Conservation (phyloP, 345 rosid genomes). For the Citrus unshiu region DNA sequence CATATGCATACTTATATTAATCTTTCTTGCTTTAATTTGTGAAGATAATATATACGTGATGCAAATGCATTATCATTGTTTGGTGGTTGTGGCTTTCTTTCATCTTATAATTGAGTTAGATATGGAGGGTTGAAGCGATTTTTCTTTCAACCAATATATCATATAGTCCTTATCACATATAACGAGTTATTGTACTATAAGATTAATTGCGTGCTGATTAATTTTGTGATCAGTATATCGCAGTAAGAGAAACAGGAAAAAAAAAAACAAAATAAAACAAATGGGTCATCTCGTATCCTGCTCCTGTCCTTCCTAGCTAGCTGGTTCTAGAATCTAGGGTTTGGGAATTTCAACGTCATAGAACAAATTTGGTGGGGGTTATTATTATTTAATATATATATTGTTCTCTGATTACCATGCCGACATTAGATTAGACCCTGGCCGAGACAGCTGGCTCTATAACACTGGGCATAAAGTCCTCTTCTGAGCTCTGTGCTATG, state of each 20-base stretch:
- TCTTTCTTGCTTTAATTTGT: neutral
- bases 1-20: no score
- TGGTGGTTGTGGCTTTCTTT: neutral
- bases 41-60: neutral
- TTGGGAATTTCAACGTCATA: neutral
- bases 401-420: conserved; percentile 3
- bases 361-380: neutral
- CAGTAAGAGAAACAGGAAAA: neutral
- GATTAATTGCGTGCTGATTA: neutral
- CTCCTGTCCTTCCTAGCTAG: neutral
- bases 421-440: neutral
- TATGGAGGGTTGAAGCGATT: neutral
- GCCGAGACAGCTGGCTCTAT: neutral
- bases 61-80: neutral
- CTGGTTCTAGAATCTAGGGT: conserved; percentile 16
- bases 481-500: neutral
- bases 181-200: neutral
- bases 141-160: neutral
- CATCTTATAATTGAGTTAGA: neutral
- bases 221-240: neutral
- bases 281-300: no score
- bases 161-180: no score
- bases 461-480: conserved; percentile 1
- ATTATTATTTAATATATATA: neutral
- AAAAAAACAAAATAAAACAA: no score